A percentile compares a stretch with the other conserved stretches of the same genome.
Evolutionary conservation across 83 land plant species (phyloP).

Genomic region (Diphasiastrum complanatum): DNA sequence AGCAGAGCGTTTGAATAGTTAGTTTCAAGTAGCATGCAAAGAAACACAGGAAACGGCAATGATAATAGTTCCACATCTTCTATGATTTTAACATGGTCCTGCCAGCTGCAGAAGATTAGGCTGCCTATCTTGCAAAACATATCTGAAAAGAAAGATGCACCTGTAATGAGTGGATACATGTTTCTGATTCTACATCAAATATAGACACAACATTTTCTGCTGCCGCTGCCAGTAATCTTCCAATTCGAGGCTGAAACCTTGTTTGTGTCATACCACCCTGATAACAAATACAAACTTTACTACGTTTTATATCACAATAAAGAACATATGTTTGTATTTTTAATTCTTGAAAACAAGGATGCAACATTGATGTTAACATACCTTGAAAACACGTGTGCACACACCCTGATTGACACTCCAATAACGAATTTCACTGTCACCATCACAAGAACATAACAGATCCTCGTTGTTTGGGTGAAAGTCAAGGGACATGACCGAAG

Average conservation of each 20-base stretch:
- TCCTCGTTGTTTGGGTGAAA: constrained; percentile 80
- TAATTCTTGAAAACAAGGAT: neutral
- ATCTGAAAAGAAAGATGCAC: constrained; percentile 22
- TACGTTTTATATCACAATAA: neutral
- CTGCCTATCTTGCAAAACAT: too few relatives aligned
- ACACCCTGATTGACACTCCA: constrained; percentile 81
- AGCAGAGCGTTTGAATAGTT: too few relatives aligned
- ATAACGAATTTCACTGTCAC: constrained; percentile 68
- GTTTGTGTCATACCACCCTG: constrained; percentile 79
- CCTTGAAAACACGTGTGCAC: constrained; percentile 67
- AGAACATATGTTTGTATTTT: neutral
- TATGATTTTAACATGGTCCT: too few relatives aligned
- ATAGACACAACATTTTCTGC: constrained; percentile 69
- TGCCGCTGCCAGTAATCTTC: constrained; percentile 72
- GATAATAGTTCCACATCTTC: too few relatives aligned
- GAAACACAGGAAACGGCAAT: too few relatives aligned
- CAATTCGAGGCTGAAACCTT: constrained; percentile 73
- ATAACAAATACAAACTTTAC: neutral
- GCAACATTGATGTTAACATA: constrained; percentile 10
- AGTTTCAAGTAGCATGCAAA: too few relatives aligned
- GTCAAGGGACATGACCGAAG: constrained; percentile 75
- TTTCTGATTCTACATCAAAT: constrained; percentile 67
- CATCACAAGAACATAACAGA: constrained; percentile 83
- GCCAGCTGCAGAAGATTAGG: too few relatives aligned
- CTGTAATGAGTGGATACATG: constrained; percentile 57